phyloP scores from a whole-genome alignment of 805 yeast genomes.

The Metschnikowia sp. region DNA sequence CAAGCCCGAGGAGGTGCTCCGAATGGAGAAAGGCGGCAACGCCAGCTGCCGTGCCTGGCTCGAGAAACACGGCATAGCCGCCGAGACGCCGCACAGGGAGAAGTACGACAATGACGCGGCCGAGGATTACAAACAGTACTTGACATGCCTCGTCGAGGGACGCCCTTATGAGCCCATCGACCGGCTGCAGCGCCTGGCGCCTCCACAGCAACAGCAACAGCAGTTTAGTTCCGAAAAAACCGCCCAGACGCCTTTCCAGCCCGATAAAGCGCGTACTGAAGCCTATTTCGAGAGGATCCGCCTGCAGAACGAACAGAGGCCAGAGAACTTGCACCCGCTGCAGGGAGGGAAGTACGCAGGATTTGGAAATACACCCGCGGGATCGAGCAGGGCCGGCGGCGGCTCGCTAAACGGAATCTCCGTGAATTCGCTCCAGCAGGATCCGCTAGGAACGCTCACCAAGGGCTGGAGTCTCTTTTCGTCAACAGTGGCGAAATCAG shows the following conservation, averaged over 20 bases:
- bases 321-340: constrained; percentile 81
- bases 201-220: background rate
- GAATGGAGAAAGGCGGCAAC: constrained; percentile 96
- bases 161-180: constrained; percentile 64
- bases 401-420: constrained; percentile 57
- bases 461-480: constrained; percentile 96
- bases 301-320: constrained; percentile 62
- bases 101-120: constrained; percentile 91
- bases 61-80: constrained; percentile 65
- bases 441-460: constrained; percentile 86
- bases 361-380: constrained; percentile 77
- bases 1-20: constrained; percentile 81
- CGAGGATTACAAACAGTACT: constrained; percentile 84
- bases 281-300: constrained; percentile 81
- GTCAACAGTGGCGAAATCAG: constrained; percentile 76
- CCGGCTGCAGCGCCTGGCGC: constrained; percentile 43
- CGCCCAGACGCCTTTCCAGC: constrained; percentile 25
- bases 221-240: constrained; percentile 16
- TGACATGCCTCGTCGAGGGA: constrained; percentile 74
- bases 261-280: constrained; percentile 61
- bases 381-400: constrained; percentile 27
- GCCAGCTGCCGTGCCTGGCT: constrained; percentile 69
- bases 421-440: constrained; percentile 66
- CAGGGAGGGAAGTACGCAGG: constrained; percentile 94
- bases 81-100: constrained; percentile 56